phyloP scores from a whole-genome alignment of 106 monocot species.

The Dendrobium catenatum region DNA sequence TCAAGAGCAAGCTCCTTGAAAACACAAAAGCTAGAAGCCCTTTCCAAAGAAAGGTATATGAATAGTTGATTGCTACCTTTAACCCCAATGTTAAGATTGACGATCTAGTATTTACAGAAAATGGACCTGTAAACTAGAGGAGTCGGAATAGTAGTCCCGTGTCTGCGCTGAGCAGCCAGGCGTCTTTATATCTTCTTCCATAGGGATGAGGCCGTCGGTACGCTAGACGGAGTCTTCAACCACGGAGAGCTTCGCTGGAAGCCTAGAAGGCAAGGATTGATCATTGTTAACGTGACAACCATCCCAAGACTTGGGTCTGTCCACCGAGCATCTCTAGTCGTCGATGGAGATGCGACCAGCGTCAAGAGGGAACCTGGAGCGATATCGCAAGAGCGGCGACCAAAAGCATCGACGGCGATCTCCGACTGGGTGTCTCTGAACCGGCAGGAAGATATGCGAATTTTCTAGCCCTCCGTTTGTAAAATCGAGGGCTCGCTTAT shows the following conservation, averaged over 20 bases:
- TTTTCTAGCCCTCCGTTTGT: background rate
- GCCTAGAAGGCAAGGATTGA: constrained; percentile 27
- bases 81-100: no score
- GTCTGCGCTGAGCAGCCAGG: constrained; percentile 73
- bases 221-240: constrained; percentile 67
- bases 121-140: background rate
- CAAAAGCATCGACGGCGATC: constrained; percentile 35
- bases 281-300: constrained; percentile 41
- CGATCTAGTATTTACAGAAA: no score
- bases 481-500: background rate
- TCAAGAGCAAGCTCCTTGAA: no score
- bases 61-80: no score
- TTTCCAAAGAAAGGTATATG: no score
- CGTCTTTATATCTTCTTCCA: constrained; percentile 53
- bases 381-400: constrained; percentile 63
- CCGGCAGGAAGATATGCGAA: background rate
- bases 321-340: constrained; percentile 49
- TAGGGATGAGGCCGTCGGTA: constrained; percentile 77
- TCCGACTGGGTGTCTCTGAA: constrained; percentile 24
- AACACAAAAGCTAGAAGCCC: no score
- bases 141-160: constrained; percentile 62
- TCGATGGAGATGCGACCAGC: constrained; percentile 62
- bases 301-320: constrained; percentile 85
- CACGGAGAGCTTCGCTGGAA: constrained; percentile 64
- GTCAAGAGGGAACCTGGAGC: constrained; percentile 81